These are phyloP conservation scores for Rhodotorula kratochvilovae DNA, from an alignment of 768 basidiomycete species.

Conservation along the genomic window DNA sequence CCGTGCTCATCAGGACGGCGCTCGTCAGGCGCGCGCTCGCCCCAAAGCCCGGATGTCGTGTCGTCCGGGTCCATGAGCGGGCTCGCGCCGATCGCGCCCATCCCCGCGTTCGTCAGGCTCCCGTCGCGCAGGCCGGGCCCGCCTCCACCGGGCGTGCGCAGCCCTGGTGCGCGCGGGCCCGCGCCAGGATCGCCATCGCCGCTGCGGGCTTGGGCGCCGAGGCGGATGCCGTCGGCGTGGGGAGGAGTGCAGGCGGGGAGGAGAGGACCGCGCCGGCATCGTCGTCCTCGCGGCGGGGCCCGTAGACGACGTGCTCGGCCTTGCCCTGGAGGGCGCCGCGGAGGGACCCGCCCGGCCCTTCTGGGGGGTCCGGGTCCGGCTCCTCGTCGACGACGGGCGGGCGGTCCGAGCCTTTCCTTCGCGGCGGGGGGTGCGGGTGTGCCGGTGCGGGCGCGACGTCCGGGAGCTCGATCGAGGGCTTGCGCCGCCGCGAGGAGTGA, in stretches of 20 bases:
- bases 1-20: constrained; percentile 30
- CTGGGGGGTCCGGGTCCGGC: constrained; percentile 7
- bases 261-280: constrained; percentile 1
- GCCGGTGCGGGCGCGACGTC: background rate
- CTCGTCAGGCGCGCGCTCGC: constrained; percentile 26
- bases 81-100: constrained; percentile 16
- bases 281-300: constrained; percentile 25
- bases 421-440: background rate
- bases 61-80: constrained; percentile 36
- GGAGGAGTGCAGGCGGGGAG: background rate
- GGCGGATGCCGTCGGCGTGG: background rate
- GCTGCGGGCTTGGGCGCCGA: constrained; percentile 5
- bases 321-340: constrained; percentile 39
- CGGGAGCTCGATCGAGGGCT: background rate
- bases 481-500: background rate
- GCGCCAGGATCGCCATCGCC: constrained; percentile 13
- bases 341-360: constrained; percentile 18
- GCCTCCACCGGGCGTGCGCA: constrained; percentile 4
- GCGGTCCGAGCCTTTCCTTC: constrained; percentile 13
- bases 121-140: background rate
- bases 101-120: constrained; percentile 7
- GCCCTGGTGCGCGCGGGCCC: no score
- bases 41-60: constrained; percentile 29
- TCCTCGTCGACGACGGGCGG: constrained; percentile 26
- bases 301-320: constrained; percentile 41